phyloP scores from a whole-genome alignment of 2,329 filamentous ascomycete genomes.

The Penicillium occitanis region DNA sequence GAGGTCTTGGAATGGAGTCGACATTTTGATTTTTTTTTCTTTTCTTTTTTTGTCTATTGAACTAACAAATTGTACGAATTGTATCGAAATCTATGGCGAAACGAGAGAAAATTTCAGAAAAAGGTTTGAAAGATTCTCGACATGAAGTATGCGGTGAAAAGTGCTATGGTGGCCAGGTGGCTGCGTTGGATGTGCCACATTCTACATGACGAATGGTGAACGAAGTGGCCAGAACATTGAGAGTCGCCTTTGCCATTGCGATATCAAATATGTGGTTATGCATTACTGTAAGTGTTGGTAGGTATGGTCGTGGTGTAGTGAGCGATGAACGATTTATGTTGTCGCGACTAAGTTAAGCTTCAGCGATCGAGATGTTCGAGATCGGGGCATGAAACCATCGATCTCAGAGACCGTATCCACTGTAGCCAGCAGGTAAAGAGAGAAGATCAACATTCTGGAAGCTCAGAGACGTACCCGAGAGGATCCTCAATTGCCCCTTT shows the following conservation, averaged over 20 bases:
- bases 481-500: not conserved
- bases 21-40: conserved; percentile 8
- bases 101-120: not conserved
- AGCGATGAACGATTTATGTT: not conserved
- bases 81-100: not conserved
- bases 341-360: not conserved
- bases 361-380: not conserved
- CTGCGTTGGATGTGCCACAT: not conserved
- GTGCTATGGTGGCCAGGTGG: conserved; percentile 8
- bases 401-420: not conserved
- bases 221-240: conserved; percentile 7
- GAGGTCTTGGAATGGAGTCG: conserved; percentile 20
- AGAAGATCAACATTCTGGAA: not conserved
- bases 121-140: not conserved
- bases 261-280: not conserved
- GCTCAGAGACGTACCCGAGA: not conserved
- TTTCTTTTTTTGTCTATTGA: not conserved
- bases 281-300: not conserved
- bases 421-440: not conserved
- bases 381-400: conserved; percentile 5
- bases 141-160: conserved; percentile 2
- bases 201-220: conserved; percentile 9
- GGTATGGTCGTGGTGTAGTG: not conserved
- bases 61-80: not conserved
- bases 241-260: not conserved